Evolutionary conservation across 1,139 yeast species (phyloP), one percentile per base, ranked within the genome.

Genomic region (Candida mesenterica): DNA sequence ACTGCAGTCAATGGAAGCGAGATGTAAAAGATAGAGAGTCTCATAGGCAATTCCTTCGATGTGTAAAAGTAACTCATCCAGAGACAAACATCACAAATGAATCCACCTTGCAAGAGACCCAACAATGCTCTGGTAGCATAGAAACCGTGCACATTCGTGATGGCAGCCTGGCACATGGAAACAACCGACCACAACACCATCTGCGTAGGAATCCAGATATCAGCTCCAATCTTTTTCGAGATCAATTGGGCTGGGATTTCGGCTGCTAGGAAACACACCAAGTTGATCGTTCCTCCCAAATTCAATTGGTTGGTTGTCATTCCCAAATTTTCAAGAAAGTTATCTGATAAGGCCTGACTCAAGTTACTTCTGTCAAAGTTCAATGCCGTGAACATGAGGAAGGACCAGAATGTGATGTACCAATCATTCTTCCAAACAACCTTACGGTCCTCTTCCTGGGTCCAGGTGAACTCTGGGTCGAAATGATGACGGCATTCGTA

Each of bases 31-130:
- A 68, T 61, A 2, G 79, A 71, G 19, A 76, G 52, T 36, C 82
- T 57, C 18, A 72, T 50, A 0, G 79, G 65, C 10, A 77, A 55
- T 48, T 77, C 82, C 15, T 58, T 54, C n/a, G 70, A 51, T 12
- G 74, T 77, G 55, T 70, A 77, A 52, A 75, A 77, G 51, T 76
- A 75, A 3, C 79, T 66, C 51, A 77, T 56, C 78, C 80, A 77
- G 17, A 76, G 53, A 28, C 73, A 68, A 35, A 73, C 57, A 36
- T 77, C 81, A 5, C 79, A 75, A 30, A 77, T 73, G 40, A 77
- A 77, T 0, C 82, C 82, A 30, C 82, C 81, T 48, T 77, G 77
- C 18, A 72, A 54, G 3, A 67, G 43, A 1, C 80, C 82, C 23
- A 75, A 52, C 3, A 75, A 55, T 0, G 68, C 73, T 38, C 82